A percentile compares a stretch with the other conserved stretches of the same genome.
These are phyloP conservation scores for Yamadazyma songkhlaensis DNA, from an alignment of 1,139 yeast genomes.

Conservation along the genomic window DNA sequence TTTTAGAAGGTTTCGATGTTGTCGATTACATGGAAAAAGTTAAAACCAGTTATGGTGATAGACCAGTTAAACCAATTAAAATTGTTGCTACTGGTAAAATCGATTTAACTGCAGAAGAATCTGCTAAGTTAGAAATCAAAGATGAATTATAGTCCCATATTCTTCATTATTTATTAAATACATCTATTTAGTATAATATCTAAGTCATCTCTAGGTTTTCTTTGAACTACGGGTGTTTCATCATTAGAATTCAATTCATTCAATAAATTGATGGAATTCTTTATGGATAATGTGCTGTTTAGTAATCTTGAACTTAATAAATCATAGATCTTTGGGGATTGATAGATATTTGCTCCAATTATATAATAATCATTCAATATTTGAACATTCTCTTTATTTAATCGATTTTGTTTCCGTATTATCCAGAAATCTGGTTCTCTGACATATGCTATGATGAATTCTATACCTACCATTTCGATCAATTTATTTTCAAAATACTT, in stretches of 20 bases:
- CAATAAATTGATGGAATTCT: constrained; percentile 33
- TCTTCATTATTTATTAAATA: neutral
- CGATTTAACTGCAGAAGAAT: constrained; percentile 22
- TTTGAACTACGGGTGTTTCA: neutral
- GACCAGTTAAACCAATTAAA: constrained; percentile 51
- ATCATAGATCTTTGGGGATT: constrained; percentile 65
- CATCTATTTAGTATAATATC: constrained; percentile 4
- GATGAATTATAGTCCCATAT: constrained; percentile 31
- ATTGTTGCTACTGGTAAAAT: constrained; percentile 49
- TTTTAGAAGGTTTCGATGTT: constrained; percentile 64
- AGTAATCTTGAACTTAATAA: constrained; percentile 37
- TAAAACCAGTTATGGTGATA: constrained; percentile 47
- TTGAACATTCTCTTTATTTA: constrained; percentile 48
- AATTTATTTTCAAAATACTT: constrained; percentile 55
- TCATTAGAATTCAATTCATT: constrained; percentile 26
- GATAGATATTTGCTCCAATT: constrained; percentile 89
- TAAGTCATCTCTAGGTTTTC: constrained; percentile 1
- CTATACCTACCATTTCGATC: constrained; percentile 78
- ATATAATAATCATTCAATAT: constrained; percentile 75
- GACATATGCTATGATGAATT: constrained; percentile 70
- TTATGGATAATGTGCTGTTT: constrained; percentile 35
- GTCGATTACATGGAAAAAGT: constrained; percentile 54
- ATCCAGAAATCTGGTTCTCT: constrained; percentile 94
- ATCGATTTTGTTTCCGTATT: constrained; percentile 73
- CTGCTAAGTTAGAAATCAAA: constrained; percentile 14